Percentiles rank a stretch among this genome's conserved stretches.
phyloP scores from a whole-genome alignment of 2,329 filamentous ascomycete species.

The Coleophoma cylindrospora region DNA sequence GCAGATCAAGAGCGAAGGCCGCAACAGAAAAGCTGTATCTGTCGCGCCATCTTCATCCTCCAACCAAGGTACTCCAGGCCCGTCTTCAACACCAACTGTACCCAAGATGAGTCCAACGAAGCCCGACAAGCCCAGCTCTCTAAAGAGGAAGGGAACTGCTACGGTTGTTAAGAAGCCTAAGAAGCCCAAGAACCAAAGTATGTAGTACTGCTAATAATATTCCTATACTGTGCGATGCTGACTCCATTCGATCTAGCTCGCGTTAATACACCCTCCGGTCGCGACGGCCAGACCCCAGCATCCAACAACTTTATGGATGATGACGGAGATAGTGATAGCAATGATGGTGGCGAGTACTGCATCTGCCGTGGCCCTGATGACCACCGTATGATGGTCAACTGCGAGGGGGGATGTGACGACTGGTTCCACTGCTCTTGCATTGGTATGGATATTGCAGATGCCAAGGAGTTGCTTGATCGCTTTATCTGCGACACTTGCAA shows the following conservation, averaged over 20 bases:
- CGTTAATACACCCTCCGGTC: constrained; percentile 4
- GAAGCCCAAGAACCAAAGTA: constrained; percentile 17
- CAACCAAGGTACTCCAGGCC: constrained; percentile 19
- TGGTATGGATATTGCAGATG: constrained; percentile 20
- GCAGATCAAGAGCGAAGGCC: constrained; percentile 24
- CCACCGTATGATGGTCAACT: constrained; percentile 27
- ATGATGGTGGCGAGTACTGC: constrained; percentile 27
- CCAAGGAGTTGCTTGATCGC: constrained; percentile 23
- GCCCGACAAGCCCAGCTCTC: constrained; percentile 10
- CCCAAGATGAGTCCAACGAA: constrained; percentile 13
- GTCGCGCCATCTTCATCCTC: constrained; percentile 14
- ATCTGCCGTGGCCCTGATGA: constrained; percentile 26
- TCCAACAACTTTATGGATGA: constrained; percentile 3
- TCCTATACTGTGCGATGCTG: not conserved
- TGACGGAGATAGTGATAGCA: constrained; percentile 20
- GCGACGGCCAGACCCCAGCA: constrained; percentile 10
- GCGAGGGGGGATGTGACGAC: constrained; percentile 26
- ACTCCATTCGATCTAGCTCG: constrained; percentile 1
- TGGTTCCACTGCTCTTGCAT: constrained; percentile 28
- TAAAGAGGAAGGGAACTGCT: constrained; percentile 17
- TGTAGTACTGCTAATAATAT: not conserved
- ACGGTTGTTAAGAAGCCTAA: constrained; percentile 16
- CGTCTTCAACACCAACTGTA: constrained; percentile 5
- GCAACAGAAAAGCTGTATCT: constrained; percentile 17
- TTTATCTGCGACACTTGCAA: constrained; percentile 25